These are phyloP conservation scores for Coemansia sp. DNA, from an alignment of 192 early-diverging fungal genomes.

Conservation along the genomic window DNA sequence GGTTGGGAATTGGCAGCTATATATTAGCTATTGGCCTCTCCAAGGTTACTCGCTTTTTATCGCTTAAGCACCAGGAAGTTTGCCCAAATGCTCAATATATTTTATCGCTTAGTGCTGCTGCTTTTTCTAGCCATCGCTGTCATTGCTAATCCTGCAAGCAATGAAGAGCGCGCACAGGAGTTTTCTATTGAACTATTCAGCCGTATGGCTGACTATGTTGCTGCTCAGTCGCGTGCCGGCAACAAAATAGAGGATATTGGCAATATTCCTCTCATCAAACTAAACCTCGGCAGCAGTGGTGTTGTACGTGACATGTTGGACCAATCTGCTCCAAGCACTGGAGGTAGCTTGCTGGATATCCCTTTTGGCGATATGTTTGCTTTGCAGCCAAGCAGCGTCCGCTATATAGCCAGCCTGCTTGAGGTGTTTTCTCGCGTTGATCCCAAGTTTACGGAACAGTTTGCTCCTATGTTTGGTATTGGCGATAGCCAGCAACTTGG, in stretches of 20 bases:
- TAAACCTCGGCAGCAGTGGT: conserved; percentile 14
- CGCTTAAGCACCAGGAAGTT: too few species aligned
- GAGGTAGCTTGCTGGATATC: conserved; percentile 14
- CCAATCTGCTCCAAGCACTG: not conserved
- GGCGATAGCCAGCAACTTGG: conserved; percentile 8
- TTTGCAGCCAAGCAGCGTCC: conserved; percentile 15
- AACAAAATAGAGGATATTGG: not conserved
- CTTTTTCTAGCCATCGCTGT: not conserved
- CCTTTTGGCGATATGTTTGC: conserved; percentile 37
- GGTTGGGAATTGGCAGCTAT: too few species aligned
- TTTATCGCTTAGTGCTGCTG: too few species aligned
- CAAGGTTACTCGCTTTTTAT: too few species aligned
- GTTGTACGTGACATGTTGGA: not conserved
- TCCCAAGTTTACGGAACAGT: not conserved
- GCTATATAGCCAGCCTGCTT: conserved; percentile 30
- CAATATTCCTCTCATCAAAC: conserved; percentile 15
- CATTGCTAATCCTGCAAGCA: not conserved
- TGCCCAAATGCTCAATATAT: too few species aligned
- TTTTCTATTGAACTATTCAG: conserved; percentile 17
- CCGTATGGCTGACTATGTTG: conserved; percentile 12
- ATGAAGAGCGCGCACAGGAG: conserved; percentile 7
- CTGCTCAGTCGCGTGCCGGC: not conserved
- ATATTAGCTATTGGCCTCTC: too few species aligned
- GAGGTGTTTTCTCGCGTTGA: conserved; percentile 10
- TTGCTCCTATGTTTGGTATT: conserved; percentile 37